phyloP scores from a whole-genome alignment of 169 alveolate genomes.

The Plasmodium ovale region DNA sequence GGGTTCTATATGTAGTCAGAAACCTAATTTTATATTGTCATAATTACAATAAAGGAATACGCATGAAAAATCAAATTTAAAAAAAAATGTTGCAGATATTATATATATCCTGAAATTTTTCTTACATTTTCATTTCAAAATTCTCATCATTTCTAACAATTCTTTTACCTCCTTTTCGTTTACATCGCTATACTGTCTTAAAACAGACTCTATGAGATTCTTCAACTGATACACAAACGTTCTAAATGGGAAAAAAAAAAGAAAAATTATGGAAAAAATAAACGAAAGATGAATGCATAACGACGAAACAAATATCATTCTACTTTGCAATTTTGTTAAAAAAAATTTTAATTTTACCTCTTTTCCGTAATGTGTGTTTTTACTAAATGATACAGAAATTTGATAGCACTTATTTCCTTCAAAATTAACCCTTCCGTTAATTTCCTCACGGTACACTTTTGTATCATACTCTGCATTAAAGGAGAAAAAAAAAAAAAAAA shows the following conservation, averaged over 20 bases:
- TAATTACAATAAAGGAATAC: no score
- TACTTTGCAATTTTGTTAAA: no score
- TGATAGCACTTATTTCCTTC: constrained; percentile 35
- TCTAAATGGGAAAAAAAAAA: constrained; percentile 18
- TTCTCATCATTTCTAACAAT: constrained; percentile 43
- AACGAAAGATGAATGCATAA: neutral
- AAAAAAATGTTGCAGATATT: no score
- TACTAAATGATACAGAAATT: constrained; percentile 39
- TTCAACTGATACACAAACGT: constrained; percentile 31
- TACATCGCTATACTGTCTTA: constrained; percentile 29
- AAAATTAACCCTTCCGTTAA: constrained; percentile 26
- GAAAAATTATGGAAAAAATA: neutral
- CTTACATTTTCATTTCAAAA: constrained; percentile 27
- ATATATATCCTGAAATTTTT: no score
- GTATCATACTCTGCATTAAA: constrained; percentile 53
- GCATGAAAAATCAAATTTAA: neutral
- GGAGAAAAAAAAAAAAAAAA: neutral
- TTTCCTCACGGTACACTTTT: constrained; percentile 31
- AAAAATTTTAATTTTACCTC: no score
- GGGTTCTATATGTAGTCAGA: neutral
- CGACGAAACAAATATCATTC: neutral
- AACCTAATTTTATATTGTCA: no score
- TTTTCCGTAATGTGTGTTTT: constrained; percentile 32
- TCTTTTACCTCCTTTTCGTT: constrained; percentile 32
- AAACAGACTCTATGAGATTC: constrained; percentile 49